A percentile compares a stretch with the other conserved stretches of the same genome.
These are phyloP conservation scores for Starmerella sp. DNA, from an alignment of 805 yeast genomes.

Conservation along the genomic window DNA sequence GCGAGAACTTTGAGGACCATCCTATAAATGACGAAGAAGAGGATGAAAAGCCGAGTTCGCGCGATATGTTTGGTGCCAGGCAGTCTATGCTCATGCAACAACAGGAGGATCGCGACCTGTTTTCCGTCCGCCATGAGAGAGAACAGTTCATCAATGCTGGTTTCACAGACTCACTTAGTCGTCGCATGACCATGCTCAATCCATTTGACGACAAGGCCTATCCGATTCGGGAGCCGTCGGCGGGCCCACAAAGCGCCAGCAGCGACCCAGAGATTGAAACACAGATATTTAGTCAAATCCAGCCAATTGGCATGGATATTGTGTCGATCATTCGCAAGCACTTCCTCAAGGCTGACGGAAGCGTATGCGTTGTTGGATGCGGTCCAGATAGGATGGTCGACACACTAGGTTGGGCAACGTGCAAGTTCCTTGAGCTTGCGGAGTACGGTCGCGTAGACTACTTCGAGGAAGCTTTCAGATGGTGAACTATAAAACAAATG, in stretches of 20 bases:
- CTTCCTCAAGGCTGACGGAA: constrained; percentile 22
- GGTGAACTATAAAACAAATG: constrained; percentile 25
- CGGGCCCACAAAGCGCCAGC: background rate
- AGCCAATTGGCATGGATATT: constrained; percentile 15
- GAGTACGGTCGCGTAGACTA: constrained; percentile 45
- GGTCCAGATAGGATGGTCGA: constrained; percentile 26
- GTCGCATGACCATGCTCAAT: constrained; percentile 3
- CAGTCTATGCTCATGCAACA: background rate
- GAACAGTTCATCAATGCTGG: constrained; percentile 11
- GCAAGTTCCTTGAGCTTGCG: constrained; percentile 15
- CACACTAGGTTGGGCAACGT: constrained; percentile 19
- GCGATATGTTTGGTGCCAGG: background rate
- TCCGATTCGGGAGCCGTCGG: background rate
- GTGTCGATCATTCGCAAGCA: constrained; percentile 4
- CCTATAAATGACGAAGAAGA: background rate
- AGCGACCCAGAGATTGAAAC: background rate
- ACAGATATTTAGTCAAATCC: constrained; percentile 1
- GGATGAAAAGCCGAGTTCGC: too few species aligned
- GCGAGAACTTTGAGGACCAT: background rate
- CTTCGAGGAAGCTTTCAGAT: constrained; percentile 62
- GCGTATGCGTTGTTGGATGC: constrained; percentile 31
- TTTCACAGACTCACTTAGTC: constrained; percentile 8
- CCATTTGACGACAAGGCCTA: constrained; percentile 9
- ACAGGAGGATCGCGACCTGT: background rate
- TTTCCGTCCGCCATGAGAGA: background rate